phyloP scores from a whole-genome alignment of 495 filamentous ascomycete species.

The Trichoderma orchidacearum region DNA sequence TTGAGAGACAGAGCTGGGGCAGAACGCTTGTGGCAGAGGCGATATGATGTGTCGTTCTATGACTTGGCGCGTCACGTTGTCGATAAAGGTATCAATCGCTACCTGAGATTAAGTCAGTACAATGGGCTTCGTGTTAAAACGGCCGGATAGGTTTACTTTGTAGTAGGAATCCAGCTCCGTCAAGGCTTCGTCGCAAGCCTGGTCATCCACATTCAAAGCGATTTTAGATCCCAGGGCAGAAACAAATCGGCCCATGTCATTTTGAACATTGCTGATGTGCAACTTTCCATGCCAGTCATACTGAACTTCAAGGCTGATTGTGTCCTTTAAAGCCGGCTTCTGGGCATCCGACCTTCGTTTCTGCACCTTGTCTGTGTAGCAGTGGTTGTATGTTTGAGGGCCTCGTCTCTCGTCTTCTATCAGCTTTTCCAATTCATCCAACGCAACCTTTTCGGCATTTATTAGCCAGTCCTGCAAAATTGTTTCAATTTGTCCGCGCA shows the following conservation, averaged over 20 bases:
- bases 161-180: constrained; percentile 16
- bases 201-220: constrained; percentile 9
- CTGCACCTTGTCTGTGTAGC: constrained; percentile 12
- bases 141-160: constrained; percentile 9
- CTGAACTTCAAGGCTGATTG: not conserved
- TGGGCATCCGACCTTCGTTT: not conserved
- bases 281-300: not conserved
- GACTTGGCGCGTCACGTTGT: constrained; percentile 25
- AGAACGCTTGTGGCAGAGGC: constrained; percentile 4
- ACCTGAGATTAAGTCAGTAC: constrained; percentile 10
- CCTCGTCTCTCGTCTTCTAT: constrained; percentile 6
- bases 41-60: constrained; percentile 19
- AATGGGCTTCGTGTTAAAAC: no score
- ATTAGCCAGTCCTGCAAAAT: not conserved
- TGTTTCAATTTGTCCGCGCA: not conserved
- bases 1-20: constrained; percentile 1
- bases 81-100: constrained; percentile 25
- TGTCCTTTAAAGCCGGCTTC: not conserved
- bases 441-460: not conserved
- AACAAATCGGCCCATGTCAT: not conserved
- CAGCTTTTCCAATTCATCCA: constrained; percentile 6
- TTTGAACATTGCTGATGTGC: not conserved
- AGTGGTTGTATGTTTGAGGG: constrained; percentile 15
- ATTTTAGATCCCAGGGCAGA: not conserved
- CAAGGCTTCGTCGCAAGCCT: not conserved